A percentile compares a stretch with the other conserved stretches of the same genome.
Conservation (phyloP, 2,329 filamentous ascomycete genomes). For the Fusarium temperatum region DNA sequence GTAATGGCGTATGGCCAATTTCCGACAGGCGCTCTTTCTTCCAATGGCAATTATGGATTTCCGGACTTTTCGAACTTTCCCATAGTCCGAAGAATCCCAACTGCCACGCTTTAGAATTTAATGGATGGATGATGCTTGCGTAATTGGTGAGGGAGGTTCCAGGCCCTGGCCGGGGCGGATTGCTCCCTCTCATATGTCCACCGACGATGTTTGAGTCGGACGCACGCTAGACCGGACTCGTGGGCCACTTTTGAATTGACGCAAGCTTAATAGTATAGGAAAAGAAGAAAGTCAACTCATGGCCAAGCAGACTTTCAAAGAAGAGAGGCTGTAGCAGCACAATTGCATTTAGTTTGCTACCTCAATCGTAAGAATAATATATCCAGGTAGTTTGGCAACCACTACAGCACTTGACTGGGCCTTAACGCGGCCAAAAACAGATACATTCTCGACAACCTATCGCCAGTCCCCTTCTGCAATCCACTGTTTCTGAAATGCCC, state of each 20-base stretch:
- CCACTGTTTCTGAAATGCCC: not conserved
- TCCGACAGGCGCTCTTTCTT: not conserved
- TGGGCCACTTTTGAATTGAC: accelerated
- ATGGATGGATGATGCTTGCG: not conserved
- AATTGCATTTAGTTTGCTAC: too few species aligned
- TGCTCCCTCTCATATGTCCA: too few species aligned
- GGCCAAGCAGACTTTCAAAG: too few species aligned
- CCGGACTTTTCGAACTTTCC: accelerated
- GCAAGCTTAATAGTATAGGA: accelerated
- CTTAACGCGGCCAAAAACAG: too few species aligned
- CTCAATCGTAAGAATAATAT: too few species aligned
- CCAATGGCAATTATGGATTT: not conserved
- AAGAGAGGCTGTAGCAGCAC: accelerated
- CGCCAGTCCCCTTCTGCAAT: not conserved
- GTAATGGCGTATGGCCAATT: not conserved
- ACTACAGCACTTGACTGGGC: too few species aligned
- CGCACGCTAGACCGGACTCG: too few species aligned
- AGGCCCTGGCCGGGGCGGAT: not conserved
- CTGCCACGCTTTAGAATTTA: not conserved
- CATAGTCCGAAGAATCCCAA: not conserved
- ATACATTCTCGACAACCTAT: not conserved
- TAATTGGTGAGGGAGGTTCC: accelerated
- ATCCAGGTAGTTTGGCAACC: too few species aligned
- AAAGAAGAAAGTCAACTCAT: accelerated
- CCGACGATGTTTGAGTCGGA: too few species aligned